Base-by-base conservation (phyloP, 805 yeast species). In the Brettanomyces custersianus region DNA sequence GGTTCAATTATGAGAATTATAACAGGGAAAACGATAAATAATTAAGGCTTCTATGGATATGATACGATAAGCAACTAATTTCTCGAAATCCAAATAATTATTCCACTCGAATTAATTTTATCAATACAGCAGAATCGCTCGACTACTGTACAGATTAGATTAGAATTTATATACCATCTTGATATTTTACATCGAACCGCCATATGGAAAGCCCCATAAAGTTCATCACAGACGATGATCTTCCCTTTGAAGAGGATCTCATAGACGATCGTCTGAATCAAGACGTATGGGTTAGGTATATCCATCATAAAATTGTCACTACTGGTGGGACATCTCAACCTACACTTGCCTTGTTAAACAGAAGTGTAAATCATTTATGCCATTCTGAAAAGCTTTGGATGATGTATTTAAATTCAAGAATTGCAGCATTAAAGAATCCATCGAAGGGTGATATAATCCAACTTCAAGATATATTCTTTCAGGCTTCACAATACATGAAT, bases 311-410 rank as follows among this genome's bases (percentile, higher is more conserved):
- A 50, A 42, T 36, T 17, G 22, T 31, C 16, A 21, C 34, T 8
- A 41, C 36, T 2, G 31, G 38, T 24, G 36, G 57, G 47, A 55
- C 18, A 63, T 38, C 33, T 33, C 35, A 24, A 21, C 24, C 33
- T 23, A 19, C 34, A 15, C 45, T 74, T 5, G 73, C 70, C 37
- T 60, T 80, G 2, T 48, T 70, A 36, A 68, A 65, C 39, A 52
- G 92, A 49, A 78, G 82, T 0, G 65, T 71, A 12, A 43, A 46
- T 7, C 47, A 52, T 9, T 47, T 74, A 11, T 63, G 61, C 6
- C 51, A 70, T 34, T 70, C 76, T 3, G 66, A 66, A 41, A 68
- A 71, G 42, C 47, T 80, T 18, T 80, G 86, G 86, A 54, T 57
- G 38, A 29, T 52, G 8, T 76, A 74, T 44, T 43, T 76, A 18